These are phyloP conservation scores for Dittrichia graveolens DNA, from an alignment of 129 eudicot genomes.

Conservation along the genomic window DNA sequence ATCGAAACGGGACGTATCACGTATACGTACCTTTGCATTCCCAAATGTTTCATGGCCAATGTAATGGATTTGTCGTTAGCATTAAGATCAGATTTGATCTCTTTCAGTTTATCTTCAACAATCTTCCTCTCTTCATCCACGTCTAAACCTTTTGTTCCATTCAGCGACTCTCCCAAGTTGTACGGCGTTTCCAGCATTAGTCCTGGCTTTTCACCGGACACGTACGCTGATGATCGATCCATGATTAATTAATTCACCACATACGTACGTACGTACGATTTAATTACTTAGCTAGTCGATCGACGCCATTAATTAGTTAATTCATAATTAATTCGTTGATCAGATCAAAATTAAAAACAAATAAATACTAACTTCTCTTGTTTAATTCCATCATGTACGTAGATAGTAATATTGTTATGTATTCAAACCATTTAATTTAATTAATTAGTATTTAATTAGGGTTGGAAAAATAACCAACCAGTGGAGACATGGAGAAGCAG, in stretches of 20 bases:
- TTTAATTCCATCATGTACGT: no score
- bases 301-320: no score
- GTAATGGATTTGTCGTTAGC: slow-evolving; percentile 38
- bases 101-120: slow-evolving; percentile 48
- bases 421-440: not conserved
- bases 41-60: slow-evolving; percentile 64
- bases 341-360: no score
- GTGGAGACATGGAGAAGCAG: slow-evolving; percentile 82
- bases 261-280: no score
- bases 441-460: no score
- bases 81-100: slow-evolving; percentile 38
- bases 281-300: no score
- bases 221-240: slow-evolving; percentile 50
- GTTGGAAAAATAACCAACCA: slow-evolving; percentile 40
- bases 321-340: no score
- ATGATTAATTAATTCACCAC: no score
- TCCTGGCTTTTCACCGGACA: slow-evolving; percentile 70
- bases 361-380: no score
- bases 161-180: slow-evolving; percentile 65
- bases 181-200: slow-evolving; percentile 64
- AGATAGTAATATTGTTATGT: no score
- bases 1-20: not conserved
- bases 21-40: slow-evolving; percentile 65
- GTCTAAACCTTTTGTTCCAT: slow-evolving; percentile 58
- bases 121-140: slow-evolving; percentile 55